phyloP scores from a whole-genome alignment of 2,329 filamentous ascomycete genomes.

The Penicillium sp. region DNA sequence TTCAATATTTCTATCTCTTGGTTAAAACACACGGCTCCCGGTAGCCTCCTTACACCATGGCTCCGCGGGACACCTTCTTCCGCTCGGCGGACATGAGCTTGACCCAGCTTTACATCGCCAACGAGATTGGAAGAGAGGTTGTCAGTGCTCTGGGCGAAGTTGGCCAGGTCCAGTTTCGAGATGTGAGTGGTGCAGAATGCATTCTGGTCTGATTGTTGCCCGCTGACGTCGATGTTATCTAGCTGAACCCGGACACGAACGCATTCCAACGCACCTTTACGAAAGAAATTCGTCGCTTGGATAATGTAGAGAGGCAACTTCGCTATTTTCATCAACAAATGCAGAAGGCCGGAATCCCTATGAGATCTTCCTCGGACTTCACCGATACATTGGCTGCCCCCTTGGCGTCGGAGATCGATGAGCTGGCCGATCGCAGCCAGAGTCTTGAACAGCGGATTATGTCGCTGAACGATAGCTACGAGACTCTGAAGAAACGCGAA shows the following conservation, averaged over 20 bases:
- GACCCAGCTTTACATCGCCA: constrained; percentile 98
- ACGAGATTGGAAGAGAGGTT: constrained; percentile 97
- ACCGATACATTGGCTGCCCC: constrained; percentile 80
- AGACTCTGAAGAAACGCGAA: constrained; percentile 95
- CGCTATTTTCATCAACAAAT: constrained; percentile 95
- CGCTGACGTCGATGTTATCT: constrained; percentile 21
- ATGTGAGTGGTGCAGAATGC: constrained; percentile 60
- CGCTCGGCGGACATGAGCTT: constrained; percentile 99
- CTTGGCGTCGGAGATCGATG: constrained; percentile 91
- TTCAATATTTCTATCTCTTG: constrained; percentile 8
- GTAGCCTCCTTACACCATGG: constrained; percentile 48
- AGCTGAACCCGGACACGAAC: constrained; percentile 90
- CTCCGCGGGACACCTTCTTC: constrained; percentile 86
- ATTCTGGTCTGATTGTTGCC: background rate
- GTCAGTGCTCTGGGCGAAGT: constrained; percentile 95
- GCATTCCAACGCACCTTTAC: constrained; percentile 98
- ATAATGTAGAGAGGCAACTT: constrained; percentile 97
- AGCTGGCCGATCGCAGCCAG: constrained; percentile 87
- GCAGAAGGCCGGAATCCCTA: constrained; percentile 82
- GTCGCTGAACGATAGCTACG: constrained; percentile 95
- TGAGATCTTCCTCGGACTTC: constrained; percentile 89
- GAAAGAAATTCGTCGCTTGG: constrained; percentile 91
- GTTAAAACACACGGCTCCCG: constrained; percentile 24
- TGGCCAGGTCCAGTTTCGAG: constrained; percentile 92
- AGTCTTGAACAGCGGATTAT: constrained; percentile 85